These are phyloP conservation scores for Penicillium sp. DNA, from an alignment of 2,329 filamentous ascomycete species.

Conservation along the genomic window DNA sequence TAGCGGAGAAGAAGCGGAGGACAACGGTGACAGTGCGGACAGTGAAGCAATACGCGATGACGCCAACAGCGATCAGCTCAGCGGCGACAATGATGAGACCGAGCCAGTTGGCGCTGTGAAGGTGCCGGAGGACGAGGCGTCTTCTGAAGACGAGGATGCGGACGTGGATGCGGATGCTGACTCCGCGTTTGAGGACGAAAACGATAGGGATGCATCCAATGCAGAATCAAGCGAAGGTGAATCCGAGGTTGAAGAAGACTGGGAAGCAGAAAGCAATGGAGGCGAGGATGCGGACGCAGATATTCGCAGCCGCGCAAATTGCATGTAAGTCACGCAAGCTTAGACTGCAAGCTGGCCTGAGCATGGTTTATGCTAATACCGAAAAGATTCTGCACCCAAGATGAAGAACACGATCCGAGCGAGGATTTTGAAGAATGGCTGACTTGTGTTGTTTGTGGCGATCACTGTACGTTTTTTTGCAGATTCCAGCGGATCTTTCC, in stretches of 20 bases:
- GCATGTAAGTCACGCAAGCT: slow-evolving; percentile 54
- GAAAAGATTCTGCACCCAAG: slow-evolving; percentile 73
- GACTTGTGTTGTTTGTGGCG: slow-evolving; percentile 72
- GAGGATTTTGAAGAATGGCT: slow-evolving; percentile 80
- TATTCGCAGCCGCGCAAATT: slow-evolving; percentile 55
- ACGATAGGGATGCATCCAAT: slow-evolving; percentile 40
- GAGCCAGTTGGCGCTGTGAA: slow-evolving; percentile 41
- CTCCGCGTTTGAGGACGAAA: slow-evolving; percentile 42
- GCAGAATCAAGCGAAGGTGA: slow-evolving; percentile 51
- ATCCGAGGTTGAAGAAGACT: slow-evolving; percentile 55
- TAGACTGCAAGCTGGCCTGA: background rate
- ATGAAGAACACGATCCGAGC: slow-evolving; percentile 77
- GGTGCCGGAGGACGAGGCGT: slow-evolving; percentile 28
- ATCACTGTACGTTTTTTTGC: slow-evolving; percentile 62
- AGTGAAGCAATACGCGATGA: slow-evolving; percentile 29
- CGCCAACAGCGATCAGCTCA: slow-evolving; percentile 33
- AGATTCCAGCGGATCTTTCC: slow-evolving; percentile 27
- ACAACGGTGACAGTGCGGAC: slow-evolving; percentile 27
- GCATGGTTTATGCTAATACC: slow-evolving; percentile 27
- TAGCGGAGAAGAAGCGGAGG: slow-evolving; percentile 30
- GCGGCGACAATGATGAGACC: slow-evolving; percentile 46
- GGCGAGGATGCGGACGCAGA: slow-evolving; percentile 47
- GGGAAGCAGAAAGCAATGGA: slow-evolving; percentile 50
- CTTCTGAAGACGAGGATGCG: slow-evolving; percentile 39
- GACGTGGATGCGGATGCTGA: slow-evolving; percentile 45